Conservation (phyloP, 2,329 filamentous ascomycete species). For the Coniochaeta sp. region DNA sequence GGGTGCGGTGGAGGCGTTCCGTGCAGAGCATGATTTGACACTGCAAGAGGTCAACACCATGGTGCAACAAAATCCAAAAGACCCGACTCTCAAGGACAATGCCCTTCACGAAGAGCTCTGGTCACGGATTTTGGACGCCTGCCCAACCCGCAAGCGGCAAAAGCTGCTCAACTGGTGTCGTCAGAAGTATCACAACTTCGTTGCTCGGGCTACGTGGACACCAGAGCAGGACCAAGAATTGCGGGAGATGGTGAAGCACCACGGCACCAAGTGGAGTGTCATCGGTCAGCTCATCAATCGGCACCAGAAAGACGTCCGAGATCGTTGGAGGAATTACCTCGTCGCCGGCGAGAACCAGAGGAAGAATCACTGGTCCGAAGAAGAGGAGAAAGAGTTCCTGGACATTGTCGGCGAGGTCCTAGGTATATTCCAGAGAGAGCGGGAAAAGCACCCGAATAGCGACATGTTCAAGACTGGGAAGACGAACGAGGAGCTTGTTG, state of each 20-base stretch:
- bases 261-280: slow-evolving; percentile 51
- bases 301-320: slow-evolving; percentile 57
- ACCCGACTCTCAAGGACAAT: slow-evolving; percentile 3
- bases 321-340: slow-evolving; percentile 64
- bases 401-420: slow-evolving; percentile 46
- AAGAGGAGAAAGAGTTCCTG: slow-evolving; percentile 50
- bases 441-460: slow-evolving; percentile 22
- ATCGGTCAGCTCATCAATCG: slow-evolving; percentile 59
- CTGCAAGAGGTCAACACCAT: slow-evolving; percentile 11
- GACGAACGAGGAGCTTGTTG: slow-evolving; percentile 46
- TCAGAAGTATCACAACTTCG: slow-evolving; percentile 59
- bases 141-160: slow-evolving; percentile 42
- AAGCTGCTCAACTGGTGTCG: slow-evolving; percentile 51
- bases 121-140: slow-evolving; percentile 36
- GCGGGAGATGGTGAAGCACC: slow-evolving; percentile 32
- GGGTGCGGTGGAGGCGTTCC: background rate
- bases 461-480: slow-evolving; percentile 22
- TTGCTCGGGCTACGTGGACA: slow-evolving; percentile 52
- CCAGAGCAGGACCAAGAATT: slow-evolving; percentile 51
- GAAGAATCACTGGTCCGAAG: slow-evolving; percentile 49
- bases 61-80: slow-evolving; percentile 13
- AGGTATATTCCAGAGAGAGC: slow-evolving; percentile 33
- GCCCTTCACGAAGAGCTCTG: slow-evolving; percentile 38
- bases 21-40: slow-evolving; percentile 4
- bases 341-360: slow-evolving; percentile 46